These are phyloP conservation scores for Cutaneotrichosporon mucoides DNA, from an alignment of 1,284 basidiomycete genomes.

Conservation along the genomic window DNA sequence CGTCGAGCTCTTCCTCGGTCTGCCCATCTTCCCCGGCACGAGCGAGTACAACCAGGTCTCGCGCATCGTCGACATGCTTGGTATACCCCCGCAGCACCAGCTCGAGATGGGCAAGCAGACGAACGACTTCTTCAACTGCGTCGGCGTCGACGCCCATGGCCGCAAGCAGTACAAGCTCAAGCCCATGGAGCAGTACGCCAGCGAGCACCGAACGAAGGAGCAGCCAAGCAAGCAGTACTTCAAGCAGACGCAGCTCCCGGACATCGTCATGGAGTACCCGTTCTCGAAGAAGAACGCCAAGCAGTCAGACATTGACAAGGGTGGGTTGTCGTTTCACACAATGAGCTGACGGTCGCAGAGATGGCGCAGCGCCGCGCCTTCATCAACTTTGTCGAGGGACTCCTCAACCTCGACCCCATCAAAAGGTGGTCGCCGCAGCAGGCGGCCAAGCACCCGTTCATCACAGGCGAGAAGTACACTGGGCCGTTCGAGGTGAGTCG, in stretches of 20 bases:
- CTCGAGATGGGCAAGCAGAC: constrained; percentile 95
- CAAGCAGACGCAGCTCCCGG: constrained; percentile 86
- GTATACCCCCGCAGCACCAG: constrained; percentile 85
- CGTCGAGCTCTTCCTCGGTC: constrained; percentile 92
- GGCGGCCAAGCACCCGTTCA: constrained; percentile 92
- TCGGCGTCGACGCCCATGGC: constrained; percentile 70
- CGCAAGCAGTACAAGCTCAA: constrained; percentile 89
- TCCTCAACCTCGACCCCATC: constrained; percentile 90
- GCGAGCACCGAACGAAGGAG: constrained; percentile 90
- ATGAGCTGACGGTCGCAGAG: constrained; percentile 51
- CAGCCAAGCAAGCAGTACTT: constrained; percentile 99
- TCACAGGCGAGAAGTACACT: constrained; percentile 91
- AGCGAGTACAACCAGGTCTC: constrained; percentile 99
- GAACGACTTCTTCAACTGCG: constrained; percentile 82
- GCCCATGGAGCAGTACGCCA: constrained; percentile 87
- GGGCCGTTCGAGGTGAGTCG: constrained; percentile 76
- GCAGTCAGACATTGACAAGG: constrained; percentile 86
- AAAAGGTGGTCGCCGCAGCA: constrained; percentile 97
- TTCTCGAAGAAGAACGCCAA: constrained; percentile 74
- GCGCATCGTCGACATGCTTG: constrained; percentile 95
- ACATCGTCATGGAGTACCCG: constrained; percentile 93
- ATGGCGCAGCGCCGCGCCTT: constrained; percentile 90
- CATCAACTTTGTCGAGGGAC: constrained; percentile 94
- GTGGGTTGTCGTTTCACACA: constrained; percentile 50
- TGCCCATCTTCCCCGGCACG: constrained; percentile 95